A percentile compares a stretch with the other conserved stretches of the same genome.
phyloP scores from a whole-genome alignment of 192 early-diverging fungal species.

The Gamsiella multidivaricata region DNA sequence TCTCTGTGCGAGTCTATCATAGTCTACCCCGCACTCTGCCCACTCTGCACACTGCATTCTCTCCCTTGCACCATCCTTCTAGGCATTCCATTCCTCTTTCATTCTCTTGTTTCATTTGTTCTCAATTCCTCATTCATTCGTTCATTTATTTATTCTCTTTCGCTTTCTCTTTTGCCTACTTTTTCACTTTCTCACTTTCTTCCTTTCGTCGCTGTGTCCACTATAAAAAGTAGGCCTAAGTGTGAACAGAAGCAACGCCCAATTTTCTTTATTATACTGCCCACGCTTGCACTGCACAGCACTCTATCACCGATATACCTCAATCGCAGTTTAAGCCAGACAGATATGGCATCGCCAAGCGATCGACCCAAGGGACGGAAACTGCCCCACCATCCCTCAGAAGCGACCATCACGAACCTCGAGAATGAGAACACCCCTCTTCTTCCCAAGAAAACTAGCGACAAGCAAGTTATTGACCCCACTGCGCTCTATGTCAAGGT shows the following conservation, averaged over 20 bases:
- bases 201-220: neutral
- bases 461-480: neutral
- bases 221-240: too few relatives aligned
- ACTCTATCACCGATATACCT: neutral
- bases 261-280: neutral
- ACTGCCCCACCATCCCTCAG: constrained; percentile 18
- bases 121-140: neutral
- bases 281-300: neutral
- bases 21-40: too few relatives aligned
- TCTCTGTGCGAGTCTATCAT: too few relatives aligned
- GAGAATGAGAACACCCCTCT: constrained; percentile 20
- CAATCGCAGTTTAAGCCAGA: too few relatives aligned
- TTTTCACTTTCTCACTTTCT: neutral
- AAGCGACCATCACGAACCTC: constrained; percentile 14
- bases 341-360: neutral
- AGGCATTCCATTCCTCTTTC: neutral
- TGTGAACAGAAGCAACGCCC: neutral
- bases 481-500: constrained; percentile 27
- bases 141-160: neutral
- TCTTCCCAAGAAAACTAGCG: constrained; percentile 4
- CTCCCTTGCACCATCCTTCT: too few relatives aligned
- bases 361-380: neutral
- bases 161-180: neutral
- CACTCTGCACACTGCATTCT: too few relatives aligned
- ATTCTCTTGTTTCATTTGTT: neutral